A percentile compares a stretch with the other conserved stretches of the same genome.
Evolutionary conservation across 306 rosid species (phyloP).

Genomic region (Rosa persica): DNA sequence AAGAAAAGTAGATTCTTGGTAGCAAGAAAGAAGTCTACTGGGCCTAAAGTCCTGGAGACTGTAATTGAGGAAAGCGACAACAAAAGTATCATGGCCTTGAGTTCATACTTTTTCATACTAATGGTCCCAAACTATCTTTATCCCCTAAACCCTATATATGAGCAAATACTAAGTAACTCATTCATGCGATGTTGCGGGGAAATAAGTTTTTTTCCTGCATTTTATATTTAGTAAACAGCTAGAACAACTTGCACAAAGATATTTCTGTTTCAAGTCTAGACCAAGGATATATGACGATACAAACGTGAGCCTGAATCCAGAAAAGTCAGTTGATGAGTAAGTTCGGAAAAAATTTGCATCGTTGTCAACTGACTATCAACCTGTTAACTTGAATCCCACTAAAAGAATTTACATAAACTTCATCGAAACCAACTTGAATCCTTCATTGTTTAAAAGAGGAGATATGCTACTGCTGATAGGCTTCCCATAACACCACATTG

Average conservation of each 20-base stretch:
- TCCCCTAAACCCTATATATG: too few species aligned
- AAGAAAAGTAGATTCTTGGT: too few species aligned
- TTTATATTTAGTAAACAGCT: background rate
- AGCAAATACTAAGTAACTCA: too few species aligned
- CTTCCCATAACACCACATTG: conserved; percentile 93
- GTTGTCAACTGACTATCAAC: conserved; percentile 30
- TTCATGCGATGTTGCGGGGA: too few species aligned
- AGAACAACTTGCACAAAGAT: conserved; percentile 5
- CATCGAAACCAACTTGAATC: conserved; percentile 76
- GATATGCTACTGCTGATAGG: conserved; percentile 90
- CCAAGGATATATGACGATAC: background rate
- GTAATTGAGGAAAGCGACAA: too few species aligned
- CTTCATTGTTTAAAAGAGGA: conserved; percentile 66
- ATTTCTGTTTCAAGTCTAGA: background rate
- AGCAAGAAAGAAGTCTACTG: too few species aligned
- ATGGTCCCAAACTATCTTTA: too few species aligned
- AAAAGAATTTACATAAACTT: conserved; percentile 66
- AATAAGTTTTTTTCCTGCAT: too few species aligned
- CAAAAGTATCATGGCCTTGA: too few species aligned
- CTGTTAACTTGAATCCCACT: conserved; percentile 37
- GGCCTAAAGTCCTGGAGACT: too few species aligned
- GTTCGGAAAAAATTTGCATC: conserved; percentile 61
- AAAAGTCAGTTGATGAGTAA: conserved; percentile 75
- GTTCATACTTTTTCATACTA: too few species aligned
- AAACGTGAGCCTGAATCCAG: conserved; percentile 76